phyloP scores from a whole-genome alignment of 23 red algal species.

The Agarophyton chilense region DNA sequence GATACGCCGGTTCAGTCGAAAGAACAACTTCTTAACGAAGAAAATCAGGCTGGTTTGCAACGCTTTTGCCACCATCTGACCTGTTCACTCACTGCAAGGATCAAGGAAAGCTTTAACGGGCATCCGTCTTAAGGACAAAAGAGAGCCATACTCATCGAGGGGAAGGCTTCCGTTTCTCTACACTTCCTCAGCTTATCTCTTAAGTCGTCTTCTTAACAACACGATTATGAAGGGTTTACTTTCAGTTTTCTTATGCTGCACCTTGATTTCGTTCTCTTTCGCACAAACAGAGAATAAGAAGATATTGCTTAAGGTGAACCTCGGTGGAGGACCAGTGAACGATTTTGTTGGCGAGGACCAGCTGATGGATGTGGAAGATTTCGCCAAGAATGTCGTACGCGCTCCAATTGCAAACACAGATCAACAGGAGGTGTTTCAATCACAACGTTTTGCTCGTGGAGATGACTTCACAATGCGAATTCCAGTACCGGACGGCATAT shows the following conservation, averaged over 20 bases:
- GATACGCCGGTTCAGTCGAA: neutral
- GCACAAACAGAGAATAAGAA: constrained; percentile 26
- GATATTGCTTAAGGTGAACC: constrained; percentile 77
- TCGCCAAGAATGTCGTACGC: constrained; percentile 50
- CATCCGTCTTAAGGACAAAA: too few species aligned
- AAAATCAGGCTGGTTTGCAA: neutral
- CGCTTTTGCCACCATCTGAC: too few species aligned
- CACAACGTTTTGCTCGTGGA: constrained; percentile 66
- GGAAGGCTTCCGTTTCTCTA: neutral
- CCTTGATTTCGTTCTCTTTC: neutral
- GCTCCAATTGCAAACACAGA: constrained; percentile 66
- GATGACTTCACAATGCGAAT: constrained; percentile 66
- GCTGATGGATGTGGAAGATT: constrained; percentile 69
- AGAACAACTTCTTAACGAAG: neutral
- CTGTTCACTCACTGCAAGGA: neutral
- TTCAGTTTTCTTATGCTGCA: neutral
- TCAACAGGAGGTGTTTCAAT: constrained; percentile 71
- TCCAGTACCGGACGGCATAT: constrained; percentile 74
- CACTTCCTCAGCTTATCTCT: neutral
- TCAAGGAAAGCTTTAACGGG: neutral
- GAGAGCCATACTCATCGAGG: too few species aligned
- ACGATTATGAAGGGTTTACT: constrained; percentile 2
- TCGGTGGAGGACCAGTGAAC: constrained; percentile 61
- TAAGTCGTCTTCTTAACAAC: neutral
- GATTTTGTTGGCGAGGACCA: constrained; percentile 74